Evolutionary conservation across 768 basidiomycete genomes (phyloP), one percentile per base, ranked within the genome.

Genomic region (Boletales sp.): DNA sequence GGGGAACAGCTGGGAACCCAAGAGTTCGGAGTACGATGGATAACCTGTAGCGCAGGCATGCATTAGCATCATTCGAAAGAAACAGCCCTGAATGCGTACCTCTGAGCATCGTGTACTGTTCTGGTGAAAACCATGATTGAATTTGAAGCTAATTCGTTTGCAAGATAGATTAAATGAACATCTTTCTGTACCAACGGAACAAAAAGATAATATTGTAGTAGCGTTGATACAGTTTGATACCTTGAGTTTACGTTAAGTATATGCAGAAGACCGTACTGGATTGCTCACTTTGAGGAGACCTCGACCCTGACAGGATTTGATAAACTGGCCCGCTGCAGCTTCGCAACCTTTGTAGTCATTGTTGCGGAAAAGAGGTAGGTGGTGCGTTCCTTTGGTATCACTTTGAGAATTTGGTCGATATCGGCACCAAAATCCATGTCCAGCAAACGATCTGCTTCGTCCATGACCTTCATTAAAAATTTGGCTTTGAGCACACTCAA

Each of bases 281-380:
- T 36, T 38, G 66, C 86, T 59, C 68, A 94, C 94, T 95, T 97
- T 62, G 87, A 80, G 8, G 90, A 87, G 3, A 97, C 92, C 67
- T 98, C 94, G 2, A 98, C 84, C 56, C 88, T 81, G 21, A 94
- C 83, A n/a, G 97, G 97, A 63, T 95, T 94, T 30, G 82, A 80
- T 63, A 98, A 74, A 74, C 91, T 94, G 30, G 97, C 94, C 46
- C 95, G 74, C 66, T 98, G 95, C 11, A 99, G 76, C 69, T 97
- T 97, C 11, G 90, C 92, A 4, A 99, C 93, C 71, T 97, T 98
- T 13, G 92, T 93, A 11, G 97, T 95, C 95, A 99, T 98, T 18
- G 95, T 98, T 7, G 95, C 97, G 12, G 95, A 97, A 73, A 94
- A 99, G 2, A 99, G 79, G 64, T 93, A 97, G 3, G 97, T 99